Base-by-base conservation (phyloP, 1,284 basidiomycete genomes). In the Paramarasmius palmivorus region DNA sequence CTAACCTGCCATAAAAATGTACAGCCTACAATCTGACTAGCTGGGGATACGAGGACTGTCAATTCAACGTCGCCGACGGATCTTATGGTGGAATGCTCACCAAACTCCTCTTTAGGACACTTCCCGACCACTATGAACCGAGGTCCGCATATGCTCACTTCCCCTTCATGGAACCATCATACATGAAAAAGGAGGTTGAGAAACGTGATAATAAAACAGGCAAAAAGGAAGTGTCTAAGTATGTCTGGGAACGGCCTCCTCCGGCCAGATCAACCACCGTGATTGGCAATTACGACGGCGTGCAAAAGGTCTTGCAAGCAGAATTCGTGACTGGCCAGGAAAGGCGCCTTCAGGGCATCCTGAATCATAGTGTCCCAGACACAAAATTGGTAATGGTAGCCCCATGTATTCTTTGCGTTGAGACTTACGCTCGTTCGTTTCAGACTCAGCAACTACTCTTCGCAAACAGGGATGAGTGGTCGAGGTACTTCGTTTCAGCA, bases 1-100 rank as follows among this genome's bases (percentile, higher is more conserved):
- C 20, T 36, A 29, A n/a, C 38, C 4, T 52, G 20, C 51, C 49
- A 45, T 44, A 17, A n/a, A 6, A 35, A 9, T 45, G 22, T 5
- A 9, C 59, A 90, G 87, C 87, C 7, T 75, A 70, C 61, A 89
- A 88, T 64, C 69, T 92, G 20, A 93, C 92, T 3, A 70, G 81
- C 3, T 92, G 90, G 89, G 89, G 90, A 37, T 90, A 82, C 64
- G 74, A 84, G 53, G 84, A 92, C 65, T 86, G 82, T 63, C 81
- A 82, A 67, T 76, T 78, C 44, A 78, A 90, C 65, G 64, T 72
- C 38, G 65, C 77, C 42, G 86, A 92, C 59, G 86, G 89, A 29
- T 84, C 89, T 0, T 87, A 78, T 57, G 88, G 89, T 34, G 88
- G 86, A 15, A 77, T 88, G 66, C 75, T 91, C 53, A 83, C 81